A percentile compares a stretch with the other conserved stretches of the same genome.
phyloP scores from a whole-genome alignment of 176 grass and related monocot species.

The Triticum monococcum region DNA sequence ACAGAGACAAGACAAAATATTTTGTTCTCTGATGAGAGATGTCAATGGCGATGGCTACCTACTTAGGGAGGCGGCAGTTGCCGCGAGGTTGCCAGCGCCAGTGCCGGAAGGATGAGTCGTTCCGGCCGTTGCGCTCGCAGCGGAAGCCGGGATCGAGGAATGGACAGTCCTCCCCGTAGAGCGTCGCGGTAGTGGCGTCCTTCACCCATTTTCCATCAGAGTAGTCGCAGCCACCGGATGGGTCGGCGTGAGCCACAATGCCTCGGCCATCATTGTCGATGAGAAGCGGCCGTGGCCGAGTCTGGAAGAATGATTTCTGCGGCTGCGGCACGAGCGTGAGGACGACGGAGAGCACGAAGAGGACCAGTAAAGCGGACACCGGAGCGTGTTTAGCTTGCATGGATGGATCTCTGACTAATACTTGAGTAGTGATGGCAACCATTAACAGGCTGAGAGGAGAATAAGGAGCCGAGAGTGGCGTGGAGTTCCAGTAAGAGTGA shows the following conservation, averaged over 20 bases:
- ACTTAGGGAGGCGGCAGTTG: conserved; percentile 42
- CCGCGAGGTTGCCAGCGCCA: conserved; percentile 58
- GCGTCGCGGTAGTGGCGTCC: not conserved
- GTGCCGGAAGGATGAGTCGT: conserved; percentile 17
- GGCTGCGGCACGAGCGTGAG: not conserved
- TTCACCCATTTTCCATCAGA: conserved; percentile 56
- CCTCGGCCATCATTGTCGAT: not conserved
- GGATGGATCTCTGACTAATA: not conserved
- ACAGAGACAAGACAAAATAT: not conserved
- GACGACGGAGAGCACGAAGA: conserved; percentile 19
- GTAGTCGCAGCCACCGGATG: conserved; percentile 29
- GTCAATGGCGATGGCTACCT: not conserved
- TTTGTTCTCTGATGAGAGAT: not conserved
- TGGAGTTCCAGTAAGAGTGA: not conserved
- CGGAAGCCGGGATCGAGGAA: conserved; percentile 71
- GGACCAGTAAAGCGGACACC: conserved; percentile 5
- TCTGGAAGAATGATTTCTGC: not conserved
- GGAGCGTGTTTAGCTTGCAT: conserved; percentile 32
- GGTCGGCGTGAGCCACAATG: not conserved
- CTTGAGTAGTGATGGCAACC: not conserved
- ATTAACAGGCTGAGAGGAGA: not conserved
- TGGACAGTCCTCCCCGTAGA: conserved; percentile 49
- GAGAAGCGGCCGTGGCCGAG: not conserved
- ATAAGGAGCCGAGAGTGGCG: not conserved
- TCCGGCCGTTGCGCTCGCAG: conserved; percentile 53